phyloP scores from a whole-genome alignment of 2,329 filamentous ascomycete genomes.

The Diaporthe capsici region DNA sequence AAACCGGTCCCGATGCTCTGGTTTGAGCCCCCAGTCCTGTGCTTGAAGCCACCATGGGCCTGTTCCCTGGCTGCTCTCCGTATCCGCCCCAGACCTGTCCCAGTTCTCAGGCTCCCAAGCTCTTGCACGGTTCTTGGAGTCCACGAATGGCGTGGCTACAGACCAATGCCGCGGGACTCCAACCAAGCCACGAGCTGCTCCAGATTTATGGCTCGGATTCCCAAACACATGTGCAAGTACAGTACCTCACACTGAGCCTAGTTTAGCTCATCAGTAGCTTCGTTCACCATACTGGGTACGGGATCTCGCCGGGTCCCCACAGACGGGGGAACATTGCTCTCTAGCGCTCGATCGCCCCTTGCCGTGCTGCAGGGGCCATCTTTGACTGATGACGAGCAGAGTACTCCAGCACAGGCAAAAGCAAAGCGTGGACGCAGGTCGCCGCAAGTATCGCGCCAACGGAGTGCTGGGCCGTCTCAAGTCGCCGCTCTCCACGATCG shows the following conservation, averaged over 20 bases:
- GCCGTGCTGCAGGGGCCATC: background rate
- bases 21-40: constrained; percentile 14
- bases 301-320: constrained; percentile 9
- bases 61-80: background rate
- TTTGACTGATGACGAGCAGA: constrained; percentile 8
- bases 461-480: constrained; percentile 6
- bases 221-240: constrained; percentile 12
- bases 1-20: constrained; percentile 3
- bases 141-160: constrained; percentile 17
- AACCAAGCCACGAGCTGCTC: constrained; percentile 2
- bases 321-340: background rate
- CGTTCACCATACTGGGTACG: background rate
- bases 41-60: constrained; percentile 3
- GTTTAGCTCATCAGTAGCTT: constrained; percentile 19
- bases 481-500: constrained; percentile 26
- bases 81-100: constrained; percentile 1
- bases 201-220: background rate
- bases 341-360: constrained; percentile 18
- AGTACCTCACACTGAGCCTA: background rate
- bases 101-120: background rate
- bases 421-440: constrained; percentile 16
- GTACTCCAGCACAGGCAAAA: constrained; percentile 17
- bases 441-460: constrained; percentile 17
- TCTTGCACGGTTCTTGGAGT: background rate
- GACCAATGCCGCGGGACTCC: background rate